phyloP scores from a whole-genome alignment of 805 yeast genomes.

The Candida qinlingensis region DNA sequence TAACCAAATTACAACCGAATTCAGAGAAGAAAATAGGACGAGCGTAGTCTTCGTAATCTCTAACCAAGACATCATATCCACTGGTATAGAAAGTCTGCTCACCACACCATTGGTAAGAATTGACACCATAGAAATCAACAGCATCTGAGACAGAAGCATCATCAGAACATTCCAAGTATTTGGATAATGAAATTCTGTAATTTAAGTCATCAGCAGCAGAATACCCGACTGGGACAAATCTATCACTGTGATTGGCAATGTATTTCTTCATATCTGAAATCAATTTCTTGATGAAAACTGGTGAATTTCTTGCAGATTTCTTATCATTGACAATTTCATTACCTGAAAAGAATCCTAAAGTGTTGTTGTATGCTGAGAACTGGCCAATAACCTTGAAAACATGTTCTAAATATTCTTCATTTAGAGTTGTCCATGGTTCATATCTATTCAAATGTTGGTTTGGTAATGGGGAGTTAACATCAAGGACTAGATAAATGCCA shows the following conservation, averaged over 20 bases:
- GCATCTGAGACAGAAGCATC: conserved; percentile 39
- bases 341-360: conserved; percentile 88
- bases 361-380: conserved; percentile 80
- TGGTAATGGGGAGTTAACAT: conserved; percentile 81
- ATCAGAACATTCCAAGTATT: conserved; percentile 72
- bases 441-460: conserved; percentile 61
- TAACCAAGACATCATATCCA: conserved; percentile 67
- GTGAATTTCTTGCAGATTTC: conserved; percentile 60
- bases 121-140: conserved; percentile 88
- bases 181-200: conserved; percentile 70
- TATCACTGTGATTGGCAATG: conserved; percentile 48
- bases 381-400: conserved; percentile 75
- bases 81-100: conserved; percentile 75
- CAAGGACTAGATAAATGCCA: conserved; percentile 86
- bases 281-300: conserved; percentile 72
- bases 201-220: conserved; percentile 92
- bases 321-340: conserved; percentile 85
- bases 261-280: conserved; percentile 77
- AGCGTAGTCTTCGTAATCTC: conserved; percentile 61
- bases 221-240: conserved; percentile 85
- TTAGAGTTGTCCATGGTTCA: conserved; percentile 92
- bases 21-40: conserved; percentile 87
- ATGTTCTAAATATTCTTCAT: conserved; percentile 61
- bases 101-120: conserved; percentile 97
- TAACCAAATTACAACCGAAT: conserved; percentile 82